Conservation (phyloP, 768 basidiomycete genomes). For the Tephrocybe sp. region DNA sequence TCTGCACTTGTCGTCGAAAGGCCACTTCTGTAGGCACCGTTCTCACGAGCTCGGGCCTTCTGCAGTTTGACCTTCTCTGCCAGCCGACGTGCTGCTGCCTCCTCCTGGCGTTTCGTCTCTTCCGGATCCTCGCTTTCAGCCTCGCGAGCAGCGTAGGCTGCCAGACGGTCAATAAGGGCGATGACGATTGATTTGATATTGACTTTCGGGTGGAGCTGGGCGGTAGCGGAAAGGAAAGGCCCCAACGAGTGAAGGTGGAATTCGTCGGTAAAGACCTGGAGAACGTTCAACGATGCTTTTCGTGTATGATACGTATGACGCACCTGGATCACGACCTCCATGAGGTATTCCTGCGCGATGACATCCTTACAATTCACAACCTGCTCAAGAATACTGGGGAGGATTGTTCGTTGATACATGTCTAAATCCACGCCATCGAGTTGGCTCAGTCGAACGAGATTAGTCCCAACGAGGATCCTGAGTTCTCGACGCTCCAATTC, state of each 20-base stretch:
- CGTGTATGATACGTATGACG: constrained; percentile 17
- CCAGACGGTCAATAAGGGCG: constrained; percentile 92
- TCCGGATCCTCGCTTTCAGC: constrained; percentile 96
- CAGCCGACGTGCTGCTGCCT: constrained; percentile 84
- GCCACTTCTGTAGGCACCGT: constrained; percentile 33
- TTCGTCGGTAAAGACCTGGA: constrained; percentile 96
- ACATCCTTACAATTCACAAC: constrained; percentile 98
- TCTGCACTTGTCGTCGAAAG: constrained; percentile 39
- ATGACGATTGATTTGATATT: constrained; percentile 99
- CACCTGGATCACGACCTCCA: constrained; percentile 99
- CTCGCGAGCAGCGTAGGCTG: constrained; percentile 94
- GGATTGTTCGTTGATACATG: constrained; percentile 82
- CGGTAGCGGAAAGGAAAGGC: constrained; percentile 94
- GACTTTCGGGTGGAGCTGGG: constrained; percentile 95
- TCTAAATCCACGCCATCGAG: constrained; percentile 95
- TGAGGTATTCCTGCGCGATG: constrained; percentile 97
- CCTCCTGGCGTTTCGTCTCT: constrained; percentile 90
- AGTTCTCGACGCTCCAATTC: constrained; percentile 95
- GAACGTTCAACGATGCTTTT: constrained; percentile 1
- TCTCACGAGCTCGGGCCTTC: constrained; percentile 63
- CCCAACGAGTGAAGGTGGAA: constrained; percentile 97
- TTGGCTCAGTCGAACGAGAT: constrained; percentile 92
- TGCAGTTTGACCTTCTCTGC: constrained; percentile 83
- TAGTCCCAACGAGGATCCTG: constrained; percentile 95
- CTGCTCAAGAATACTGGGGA: constrained; percentile 94